Evolutionary conservation across 805 yeast genomes (phyloP).

Genomic region (Hanseniaspora vineae): DNA sequence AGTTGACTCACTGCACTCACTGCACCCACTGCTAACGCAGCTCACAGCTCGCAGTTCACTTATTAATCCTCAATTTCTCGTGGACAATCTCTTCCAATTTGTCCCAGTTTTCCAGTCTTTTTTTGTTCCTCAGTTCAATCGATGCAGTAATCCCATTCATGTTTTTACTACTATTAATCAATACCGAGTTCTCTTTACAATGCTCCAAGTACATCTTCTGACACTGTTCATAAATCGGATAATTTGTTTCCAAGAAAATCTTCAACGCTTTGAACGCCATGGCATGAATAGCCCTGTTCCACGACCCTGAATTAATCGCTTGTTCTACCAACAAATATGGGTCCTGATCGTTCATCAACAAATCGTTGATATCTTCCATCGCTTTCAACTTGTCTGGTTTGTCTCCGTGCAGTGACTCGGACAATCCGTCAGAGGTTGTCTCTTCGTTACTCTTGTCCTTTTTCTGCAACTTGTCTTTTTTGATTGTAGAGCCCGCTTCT

Average conservation of each 20-base stretch:
- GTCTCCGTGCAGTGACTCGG: neutral
- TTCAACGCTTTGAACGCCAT: slow-evolving; percentile 85
- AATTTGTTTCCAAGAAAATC: slow-evolving; percentile 85
- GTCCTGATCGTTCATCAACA: slow-evolving; percentile 10
- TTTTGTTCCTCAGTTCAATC: slow-evolving; percentile 4
- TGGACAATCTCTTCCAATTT: slow-evolving; percentile 48
- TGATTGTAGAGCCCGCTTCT: no score
- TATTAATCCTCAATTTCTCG: neutral
- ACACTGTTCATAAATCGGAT: slow-evolving; percentile 83
- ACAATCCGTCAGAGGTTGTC: no score
- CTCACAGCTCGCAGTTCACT: no score
- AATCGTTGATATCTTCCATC: slow-evolving; percentile 5
- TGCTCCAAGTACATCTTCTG: slow-evolving; percentile 76
- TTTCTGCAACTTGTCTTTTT: no score
- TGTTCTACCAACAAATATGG: slow-evolving; percentile 27
- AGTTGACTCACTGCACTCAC: no score
- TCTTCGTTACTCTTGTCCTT: no score
- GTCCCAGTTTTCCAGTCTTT: slow-evolving; percentile 45
- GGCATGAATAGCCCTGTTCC: slow-evolving; percentile 90
- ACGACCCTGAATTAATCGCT: slow-evolving; percentile 43
- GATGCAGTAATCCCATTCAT: slow-evolving; percentile 7
- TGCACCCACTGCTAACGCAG: no score
- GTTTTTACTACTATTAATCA: neutral
- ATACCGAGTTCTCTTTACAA: slow-evolving; percentile 43
- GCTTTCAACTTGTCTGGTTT: slow-evolving; percentile 1